Evolutionary conservation across 176 grass and related monocot species (phyloP).

Genomic region (Triticum dicoccoides): DNA sequence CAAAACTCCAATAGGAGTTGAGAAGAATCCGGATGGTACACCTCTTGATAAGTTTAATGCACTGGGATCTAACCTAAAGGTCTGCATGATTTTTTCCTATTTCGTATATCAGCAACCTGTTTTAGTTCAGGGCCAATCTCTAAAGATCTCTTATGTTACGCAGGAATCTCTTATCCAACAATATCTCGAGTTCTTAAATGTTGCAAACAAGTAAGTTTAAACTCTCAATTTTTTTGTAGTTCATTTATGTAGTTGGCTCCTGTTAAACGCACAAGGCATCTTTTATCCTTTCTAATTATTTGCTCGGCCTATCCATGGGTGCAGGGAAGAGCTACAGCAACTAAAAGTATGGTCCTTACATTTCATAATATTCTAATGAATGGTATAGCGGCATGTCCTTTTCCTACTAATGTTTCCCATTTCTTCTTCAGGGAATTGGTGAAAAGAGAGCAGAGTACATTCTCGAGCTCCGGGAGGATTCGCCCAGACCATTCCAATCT

Average conservation of each 20-base stretch:
- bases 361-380: slow-evolving; percentile 19
- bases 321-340: slow-evolving; percentile 82
- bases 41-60: slow-evolving; percentile 76
- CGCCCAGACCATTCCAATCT: slow-evolving; percentile 70
- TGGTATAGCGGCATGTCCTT: slow-evolving; percentile 18
- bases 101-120: slow-evolving; percentile 1
- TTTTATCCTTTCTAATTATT: slow-evolving; percentile 30
- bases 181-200: slow-evolving; percentile 78
- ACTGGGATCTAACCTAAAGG: slow-evolving; percentile 63
- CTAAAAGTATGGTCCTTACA: slow-evolving; percentile 58
- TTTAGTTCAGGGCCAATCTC: slow-evolving; percentile 16
- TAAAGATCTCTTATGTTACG: neutral
- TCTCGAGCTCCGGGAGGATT: slow-evolving; percentile 70
- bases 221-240: slow-evolving; percentile 5
- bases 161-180: slow-evolving; percentile 83
- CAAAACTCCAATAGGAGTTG: slow-evolving; percentile 45
- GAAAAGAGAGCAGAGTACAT: slow-evolving; percentile 85
- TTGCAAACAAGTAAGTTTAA: slow-evolving; percentile 70
- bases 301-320: slow-evolving; percentile 31
- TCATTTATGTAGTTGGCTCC: slow-evolving; percentile 1
- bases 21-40: slow-evolving; percentile 41
- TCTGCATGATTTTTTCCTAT: slow-evolving; percentile 9
- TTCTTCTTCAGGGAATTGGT: slow-evolving; percentile 75
- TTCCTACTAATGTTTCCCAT: neutral
- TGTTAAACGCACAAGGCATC: neutral